Percentiles rank a stretch among this genome's conserved stretches.
These are phyloP conservation scores for Chernovozyma aurita DNA, from an alignment of 1,139 yeast genomes.

Conservation along the genomic window DNA sequence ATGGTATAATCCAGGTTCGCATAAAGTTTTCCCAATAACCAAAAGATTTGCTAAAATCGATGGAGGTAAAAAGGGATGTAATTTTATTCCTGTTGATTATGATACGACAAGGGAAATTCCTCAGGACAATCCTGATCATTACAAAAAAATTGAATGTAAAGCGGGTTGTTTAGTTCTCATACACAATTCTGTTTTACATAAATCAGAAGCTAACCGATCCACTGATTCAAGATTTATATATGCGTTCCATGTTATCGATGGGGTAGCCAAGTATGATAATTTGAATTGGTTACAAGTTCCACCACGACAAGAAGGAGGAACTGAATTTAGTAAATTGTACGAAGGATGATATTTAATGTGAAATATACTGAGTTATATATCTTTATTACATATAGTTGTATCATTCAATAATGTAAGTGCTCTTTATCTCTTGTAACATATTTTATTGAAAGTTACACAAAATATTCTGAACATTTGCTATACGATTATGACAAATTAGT, in stretches of 20 bases:
- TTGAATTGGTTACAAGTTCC: conserved; percentile 80
- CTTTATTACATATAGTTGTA: not conserved
- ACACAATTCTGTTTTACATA: conserved; percentile 67
- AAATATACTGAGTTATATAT: not conserved
- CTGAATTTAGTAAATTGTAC: conserved; percentile 50
- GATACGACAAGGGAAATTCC: conserved; percentile 14
- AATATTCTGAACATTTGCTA: too few species aligned
- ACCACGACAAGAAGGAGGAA: conserved; percentile 52
- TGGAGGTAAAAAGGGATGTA: conserved; percentile 49
- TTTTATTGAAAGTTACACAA: too few species aligned
- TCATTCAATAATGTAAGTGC: not conserved
- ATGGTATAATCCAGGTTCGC: conserved; percentile 72
- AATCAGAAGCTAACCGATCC: conserved; percentile 59
- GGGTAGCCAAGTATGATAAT: conserved; percentile 52
- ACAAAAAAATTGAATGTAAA: conserved; percentile 54
- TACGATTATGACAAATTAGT: too few species aligned
- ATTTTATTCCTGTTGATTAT: conserved; percentile 30
- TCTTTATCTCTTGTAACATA: too few species aligned
- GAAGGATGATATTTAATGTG: conserved; percentile 5
- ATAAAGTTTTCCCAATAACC: conserved; percentile 51
- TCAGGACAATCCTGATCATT: conserved; percentile 29
- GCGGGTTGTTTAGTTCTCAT: conserved; percentile 71
- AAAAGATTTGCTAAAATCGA: conserved; percentile 60
- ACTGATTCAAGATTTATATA: conserved; percentile 64
- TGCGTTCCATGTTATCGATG: conserved; percentile 78